A percentile compares a stretch with the other conserved stretches of the same genome.
These are phyloP conservation scores for Linum trigynum DNA, from an alignment of 345 rosid genomes.

Conservation along the genomic window DNA sequence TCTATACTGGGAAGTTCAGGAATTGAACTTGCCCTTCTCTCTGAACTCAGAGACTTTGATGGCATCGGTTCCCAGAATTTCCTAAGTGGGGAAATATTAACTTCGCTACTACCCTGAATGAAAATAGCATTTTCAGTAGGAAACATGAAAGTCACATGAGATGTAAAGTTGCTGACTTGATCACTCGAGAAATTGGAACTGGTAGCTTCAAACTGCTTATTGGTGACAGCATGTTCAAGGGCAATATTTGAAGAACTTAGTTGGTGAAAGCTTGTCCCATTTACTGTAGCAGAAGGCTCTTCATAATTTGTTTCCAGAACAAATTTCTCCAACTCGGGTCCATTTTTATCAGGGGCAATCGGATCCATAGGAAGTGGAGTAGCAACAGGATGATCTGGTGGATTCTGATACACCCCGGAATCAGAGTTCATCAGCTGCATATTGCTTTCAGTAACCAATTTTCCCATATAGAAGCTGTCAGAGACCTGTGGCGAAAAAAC, in stretches of 20 bases:
- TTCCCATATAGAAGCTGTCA: not conserved
- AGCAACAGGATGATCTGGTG: not conserved
- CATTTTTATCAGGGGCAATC: not conserved
- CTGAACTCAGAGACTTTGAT: conserved; percentile 56
- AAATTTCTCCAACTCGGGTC: not conserved
- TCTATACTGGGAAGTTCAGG: conserved; percentile 79
- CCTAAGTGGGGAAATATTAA: conserved; percentile 50
- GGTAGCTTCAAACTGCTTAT: not conserved
- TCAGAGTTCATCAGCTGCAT: not conserved
- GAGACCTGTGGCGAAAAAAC: conserved; percentile 2
- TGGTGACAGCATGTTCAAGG: not conserved
- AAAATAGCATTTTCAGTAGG: not conserved
- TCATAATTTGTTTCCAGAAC: not conserved
- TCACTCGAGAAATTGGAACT: not conserved
- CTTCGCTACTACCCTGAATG: conserved; percentile 37
- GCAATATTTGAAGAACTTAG: not conserved
- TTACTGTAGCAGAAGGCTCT: not conserved
- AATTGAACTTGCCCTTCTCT: conserved; percentile 51
- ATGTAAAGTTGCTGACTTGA: not conserved
- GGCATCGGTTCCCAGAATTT: conserved; percentile 64
- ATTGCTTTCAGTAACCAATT: not conserved
- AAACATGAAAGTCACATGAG: not conserved
- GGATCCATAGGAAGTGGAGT: not conserved
- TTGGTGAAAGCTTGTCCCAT: not conserved
- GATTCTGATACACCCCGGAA: not conserved